These are phyloP conservation scores for Raphanus raphanistrum DNA, from an alignment of 345 rosid species.

Conservation along the genomic window DNA sequence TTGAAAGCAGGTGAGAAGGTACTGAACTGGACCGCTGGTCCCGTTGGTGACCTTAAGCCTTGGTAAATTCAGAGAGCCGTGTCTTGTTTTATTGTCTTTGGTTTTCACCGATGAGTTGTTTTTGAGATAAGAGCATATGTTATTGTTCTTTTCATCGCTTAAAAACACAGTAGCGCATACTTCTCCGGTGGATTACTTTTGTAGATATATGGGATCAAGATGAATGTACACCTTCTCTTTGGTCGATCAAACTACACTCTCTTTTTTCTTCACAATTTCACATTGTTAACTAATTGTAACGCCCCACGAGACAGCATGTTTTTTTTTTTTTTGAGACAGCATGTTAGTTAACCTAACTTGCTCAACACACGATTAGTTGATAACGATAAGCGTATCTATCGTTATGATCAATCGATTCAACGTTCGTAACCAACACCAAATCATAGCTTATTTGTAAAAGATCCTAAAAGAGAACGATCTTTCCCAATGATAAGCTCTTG, in stretches of 20 bases:
- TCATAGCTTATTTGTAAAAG: too few relatives aligned
- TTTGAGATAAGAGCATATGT: neutral
- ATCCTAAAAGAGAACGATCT: too few relatives aligned
- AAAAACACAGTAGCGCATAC: too few relatives aligned
- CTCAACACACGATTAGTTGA: neutral
- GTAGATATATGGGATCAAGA: neutral
- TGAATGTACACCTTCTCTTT: neutral
- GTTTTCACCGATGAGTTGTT: neutral
- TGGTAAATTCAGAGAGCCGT: conserved; percentile 48
- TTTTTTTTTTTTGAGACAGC: too few relatives aligned
- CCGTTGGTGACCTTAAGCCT: conserved; percentile 80
- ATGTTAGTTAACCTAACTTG: neutral
- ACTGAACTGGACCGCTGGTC: conserved; percentile 92
- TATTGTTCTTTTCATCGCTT: neutral
- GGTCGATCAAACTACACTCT: neutral
- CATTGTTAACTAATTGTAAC: neutral
- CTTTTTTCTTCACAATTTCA: neutral
- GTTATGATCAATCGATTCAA: too few relatives aligned
- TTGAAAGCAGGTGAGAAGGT: conserved; percentile 57
- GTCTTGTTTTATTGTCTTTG: neutral
- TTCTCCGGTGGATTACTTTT: too few relatives aligned
- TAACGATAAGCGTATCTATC: too few relatives aligned
- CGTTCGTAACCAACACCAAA: too few relatives aligned
- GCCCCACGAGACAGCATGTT: neutral
- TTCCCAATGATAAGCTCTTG: too few relatives aligned